A percentile compares a stretch with the other conserved stretches of the same genome.
Evolutionary conservation across 306 rosid genomes (phyloP).

Genomic region (Quercus robur): DNA sequence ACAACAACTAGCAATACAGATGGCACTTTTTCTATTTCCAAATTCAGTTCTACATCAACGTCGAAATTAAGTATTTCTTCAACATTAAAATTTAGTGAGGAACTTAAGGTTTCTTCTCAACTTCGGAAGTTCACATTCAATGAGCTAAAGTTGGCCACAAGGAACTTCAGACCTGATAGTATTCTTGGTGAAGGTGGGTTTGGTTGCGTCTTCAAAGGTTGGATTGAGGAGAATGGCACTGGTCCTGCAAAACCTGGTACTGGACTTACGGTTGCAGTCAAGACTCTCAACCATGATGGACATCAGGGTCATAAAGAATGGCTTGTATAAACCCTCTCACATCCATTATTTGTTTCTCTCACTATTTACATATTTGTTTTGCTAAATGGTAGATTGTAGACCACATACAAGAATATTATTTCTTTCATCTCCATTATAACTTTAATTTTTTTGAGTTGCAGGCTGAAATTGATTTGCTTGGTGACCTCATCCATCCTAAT

Average conservation of each 20-base stretch:
- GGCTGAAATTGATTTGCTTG: conserved; percentile 95
- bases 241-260: conserved; percentile 98
- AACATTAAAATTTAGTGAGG: conserved; percentile 82
- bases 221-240: conserved; percentile 97
- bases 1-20: conserved; percentile 65
- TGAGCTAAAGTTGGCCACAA: conserved; percentile 87
- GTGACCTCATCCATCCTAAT: conserved; percentile 85
- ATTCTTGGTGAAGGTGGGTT: conserved; percentile 99
- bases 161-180: conserved; percentile 95
- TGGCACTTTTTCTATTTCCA: conserved; percentile 67
- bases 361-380: conserved; percentile 2
- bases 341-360: conserved; percentile 5
- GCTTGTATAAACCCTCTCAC: conserved; percentile 64
- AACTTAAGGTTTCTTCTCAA: conserved; percentile 83
- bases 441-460: conserved; percentile 31
- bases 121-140: conserved; percentile 89
- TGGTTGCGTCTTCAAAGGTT: conserved; percentile 98
- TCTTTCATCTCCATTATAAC: neutral
- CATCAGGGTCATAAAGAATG: conserved; percentile 99
- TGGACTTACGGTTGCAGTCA: conserved; percentile 97
- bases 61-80: conserved; percentile 33
- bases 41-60: conserved; percentile 39
- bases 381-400: neutral
- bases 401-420: neutral
- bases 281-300: conserved; percentile 93